Base-by-base conservation (phyloP, 306 rosid species). In the Quercus suber region DNA sequence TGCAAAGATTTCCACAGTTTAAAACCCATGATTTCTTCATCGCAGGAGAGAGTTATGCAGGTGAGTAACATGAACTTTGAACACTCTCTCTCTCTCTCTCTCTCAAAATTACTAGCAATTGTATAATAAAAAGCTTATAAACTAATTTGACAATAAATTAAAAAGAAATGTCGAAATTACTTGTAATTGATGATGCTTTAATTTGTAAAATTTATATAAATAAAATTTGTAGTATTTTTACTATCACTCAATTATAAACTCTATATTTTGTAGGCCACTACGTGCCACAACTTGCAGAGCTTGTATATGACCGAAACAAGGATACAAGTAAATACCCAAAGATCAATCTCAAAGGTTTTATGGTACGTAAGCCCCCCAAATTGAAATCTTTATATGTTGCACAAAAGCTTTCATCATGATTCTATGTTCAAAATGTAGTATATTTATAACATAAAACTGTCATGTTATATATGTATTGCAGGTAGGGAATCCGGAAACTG, bases 21-120 rank as follows among this genome's bases (percentile, higher is more conserved):
- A 74, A 83, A 76, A 79, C 88, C 77, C 64, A 71, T 49, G 91
- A 86, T 69, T 86, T 88, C 78, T 88, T 15, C 71, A 88, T 88
- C 69, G 30, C 91, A 31, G 91, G 91, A 83, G 91, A 88, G 87
- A 88, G 91, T 81, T 88, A 88, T 75, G 89, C 80, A 31, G 89
- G 91, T 84, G 25, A 79, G 81, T 70, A 2, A 8, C 5, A 73
- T 75, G 43, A 77, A 74, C 53, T 73, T 77, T 58, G 49, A 31
- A 28, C 45, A 20, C 25, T 64, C n/a, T 75, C 3, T 59, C 21
- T 72, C 76, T 55, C 28, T 61, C 53, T 18, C 80, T 65, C 41
- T 71, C 69, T 52, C 63, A 8, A 41, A 8, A 41, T 41, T 41
- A 41, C 45, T 41, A 41, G 45, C 45, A 8, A 41, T 7, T 8